Evolutionary conservation across 495 filamentous ascomycete species (phyloP).

Genomic region (Xylaria palmicola): DNA sequence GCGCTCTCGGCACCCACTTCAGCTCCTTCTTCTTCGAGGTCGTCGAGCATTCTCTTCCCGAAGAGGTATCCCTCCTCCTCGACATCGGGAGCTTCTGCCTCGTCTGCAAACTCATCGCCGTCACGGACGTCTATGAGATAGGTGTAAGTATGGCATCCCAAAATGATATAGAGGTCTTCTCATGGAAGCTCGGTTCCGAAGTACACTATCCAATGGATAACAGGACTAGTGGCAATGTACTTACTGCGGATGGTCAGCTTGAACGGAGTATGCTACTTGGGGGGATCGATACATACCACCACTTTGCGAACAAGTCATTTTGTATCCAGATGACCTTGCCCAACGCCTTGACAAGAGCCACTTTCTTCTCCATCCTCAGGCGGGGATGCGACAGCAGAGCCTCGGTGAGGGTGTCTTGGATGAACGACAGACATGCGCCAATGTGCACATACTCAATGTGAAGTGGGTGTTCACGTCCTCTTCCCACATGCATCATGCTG

Average conservation of each 20-base stretch:
- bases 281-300: constrained; percentile 37
- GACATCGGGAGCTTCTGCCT: constrained; percentile 55
- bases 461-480: constrained; percentile 61
- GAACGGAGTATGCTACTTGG: not conserved
- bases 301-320: constrained; percentile 76
- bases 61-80: constrained; percentile 61
- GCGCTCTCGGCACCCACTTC: constrained; percentile 6
- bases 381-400: constrained; percentile 70
- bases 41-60: constrained; percentile 43
- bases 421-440: constrained; percentile 62
- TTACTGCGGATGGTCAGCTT: constrained; percentile 9
- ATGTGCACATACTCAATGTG: constrained; percentile 79
- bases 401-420: constrained; percentile 72
- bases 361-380: constrained; percentile 61
- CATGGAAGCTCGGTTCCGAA: not conserved
- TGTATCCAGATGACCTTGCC: constrained; percentile 68
- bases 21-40: constrained; percentile 25
- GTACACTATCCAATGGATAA: not conserved
- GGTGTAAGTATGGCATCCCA: not conserved
- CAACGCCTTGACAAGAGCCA: constrained; percentile 63
- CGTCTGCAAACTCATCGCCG: constrained; percentile 66
- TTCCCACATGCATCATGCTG: constrained; percentile 69
- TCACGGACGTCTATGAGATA: constrained; percentile 56
- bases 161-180: not conserved
- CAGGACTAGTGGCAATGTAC: not conserved